Evolutionary conservation across 495 filamentous ascomycete species (phyloP).

Genomic region (Daldinia caldariorum): DNA sequence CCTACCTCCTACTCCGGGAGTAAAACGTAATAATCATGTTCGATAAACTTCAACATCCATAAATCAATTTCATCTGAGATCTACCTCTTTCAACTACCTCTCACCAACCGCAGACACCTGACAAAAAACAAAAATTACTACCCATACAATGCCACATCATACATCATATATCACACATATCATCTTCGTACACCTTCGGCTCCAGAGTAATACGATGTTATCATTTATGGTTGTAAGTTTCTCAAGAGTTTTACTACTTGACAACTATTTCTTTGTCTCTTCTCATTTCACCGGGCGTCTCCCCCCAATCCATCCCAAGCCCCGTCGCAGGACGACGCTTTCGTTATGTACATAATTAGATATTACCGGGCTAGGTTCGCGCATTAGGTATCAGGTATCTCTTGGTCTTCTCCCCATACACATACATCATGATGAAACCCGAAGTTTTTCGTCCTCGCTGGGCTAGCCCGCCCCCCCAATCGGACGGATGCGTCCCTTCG

Average conservation of each 20-base stretch:
- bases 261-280: conserved; percentile 25
- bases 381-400: conserved; percentile 40
- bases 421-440: conserved; percentile 28
- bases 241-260: conserved; percentile 41
- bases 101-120: background rate
- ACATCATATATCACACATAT: background rate
- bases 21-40: no score
- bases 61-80: background rate
- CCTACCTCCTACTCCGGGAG: no score
- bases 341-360: conserved; percentile 51
- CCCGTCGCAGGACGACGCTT: conserved; percentile 34
- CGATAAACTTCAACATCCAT: no score
- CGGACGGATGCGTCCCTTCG: conserved; percentile 40
- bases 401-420: conserved; percentile 25
- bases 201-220: conserved; percentile 50
- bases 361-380: conserved; percentile 53
- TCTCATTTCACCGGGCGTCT: conserved; percentile 30
- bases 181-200: background rate
- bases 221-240: conserved; percentile 48
- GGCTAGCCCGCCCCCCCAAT: conserved; percentile 50
- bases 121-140: background rate
- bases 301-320: conserved; percentile 22
- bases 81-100: background rate
- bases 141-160: conserved; percentile 1
- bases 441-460: conserved; percentile 43